These are phyloP conservation scores for Pyrenula massariospora DNA, from an alignment of 495 filamentous ascomycete genomes.

Conservation along the genomic window DNA sequence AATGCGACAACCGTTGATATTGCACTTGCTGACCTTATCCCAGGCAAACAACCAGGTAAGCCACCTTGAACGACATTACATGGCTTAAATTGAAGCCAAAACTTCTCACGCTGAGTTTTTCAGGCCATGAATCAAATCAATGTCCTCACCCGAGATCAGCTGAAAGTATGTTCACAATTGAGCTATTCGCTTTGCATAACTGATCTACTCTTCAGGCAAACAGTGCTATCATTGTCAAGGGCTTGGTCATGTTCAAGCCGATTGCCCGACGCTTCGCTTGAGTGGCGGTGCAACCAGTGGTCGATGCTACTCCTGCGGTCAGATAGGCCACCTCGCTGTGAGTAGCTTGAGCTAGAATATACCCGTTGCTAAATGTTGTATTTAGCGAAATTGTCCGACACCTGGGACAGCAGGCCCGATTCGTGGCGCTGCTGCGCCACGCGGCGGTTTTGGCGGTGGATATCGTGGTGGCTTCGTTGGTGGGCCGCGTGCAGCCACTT, in stretches of 20 bases:
- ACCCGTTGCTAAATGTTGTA: slow-evolving; percentile 1
- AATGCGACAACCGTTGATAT: slow-evolving; percentile 5
- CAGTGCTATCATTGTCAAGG: slow-evolving; percentile 99
- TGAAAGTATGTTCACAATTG: slow-evolving; percentile 51
- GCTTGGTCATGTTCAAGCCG: slow-evolving; percentile 94
- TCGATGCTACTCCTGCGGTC: slow-evolving; percentile 92
- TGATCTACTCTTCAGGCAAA: slow-evolving; percentile 51
- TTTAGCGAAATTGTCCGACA: slow-evolving; percentile 73
- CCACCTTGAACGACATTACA: too few species aligned
- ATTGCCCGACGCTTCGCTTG: slow-evolving; percentile 93
- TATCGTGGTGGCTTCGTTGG: slow-evolving; percentile 61
- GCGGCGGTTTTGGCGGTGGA: slow-evolving; percentile 57
- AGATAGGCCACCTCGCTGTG: slow-evolving; percentile 81
- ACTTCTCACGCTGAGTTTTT: slow-evolving; percentile 22
- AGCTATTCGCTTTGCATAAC: neutral
- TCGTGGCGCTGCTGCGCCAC: slow-evolving; percentile 51
- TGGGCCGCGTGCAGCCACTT: slow-evolving; percentile 72
- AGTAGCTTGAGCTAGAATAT: slow-evolving; percentile 16
- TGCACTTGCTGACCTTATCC: slow-evolving; percentile 9
- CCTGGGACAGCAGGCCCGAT: slow-evolving; percentile 44
- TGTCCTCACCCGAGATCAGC: slow-evolving; percentile 95
- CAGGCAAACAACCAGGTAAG: slow-evolving; percentile 78
- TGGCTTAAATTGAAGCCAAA: too few species aligned
- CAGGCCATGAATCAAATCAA: slow-evolving; percentile 94
- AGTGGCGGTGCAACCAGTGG: slow-evolving; percentile 67